A percentile compares a stretch with the other conserved stretches of the same genome.
Conservation (phyloP, 1,284 basidiomycete genomes). For the Cutaneotrichosporon mucoides region DNA sequence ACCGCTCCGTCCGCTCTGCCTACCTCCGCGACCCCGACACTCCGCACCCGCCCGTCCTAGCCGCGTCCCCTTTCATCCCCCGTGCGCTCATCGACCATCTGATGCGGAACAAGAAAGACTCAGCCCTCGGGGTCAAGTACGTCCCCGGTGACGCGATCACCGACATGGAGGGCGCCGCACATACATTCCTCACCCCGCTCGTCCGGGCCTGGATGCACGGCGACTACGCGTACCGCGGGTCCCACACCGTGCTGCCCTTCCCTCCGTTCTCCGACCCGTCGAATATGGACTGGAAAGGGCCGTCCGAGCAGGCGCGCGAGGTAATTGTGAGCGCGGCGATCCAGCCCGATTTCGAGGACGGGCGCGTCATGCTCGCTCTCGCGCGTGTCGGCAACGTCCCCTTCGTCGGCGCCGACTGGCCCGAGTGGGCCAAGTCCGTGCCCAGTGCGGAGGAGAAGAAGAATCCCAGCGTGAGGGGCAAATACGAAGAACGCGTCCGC, state of each 20-base stretch:
- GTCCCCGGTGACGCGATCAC: constrained; percentile 17
- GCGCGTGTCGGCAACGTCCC: constrained; percentile 1
- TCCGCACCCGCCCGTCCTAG: not conserved
- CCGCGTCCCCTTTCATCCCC: constrained; percentile 6
- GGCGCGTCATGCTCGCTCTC: constrained; percentile 18
- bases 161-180: constrained; percentile 29
- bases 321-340: constrained; percentile 23
- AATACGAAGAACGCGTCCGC: constrained; percentile 2
- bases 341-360: constrained; percentile 30
- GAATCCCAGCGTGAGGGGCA: not conserved
- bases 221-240: constrained; percentile 21
- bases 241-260: constrained; percentile 13
- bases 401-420: not conserved
- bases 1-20: not conserved
- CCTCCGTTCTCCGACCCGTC: too few relatives aligned
- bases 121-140: constrained; percentile 27
- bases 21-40: not conserved
- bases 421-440: not conserved
- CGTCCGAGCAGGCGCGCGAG: constrained; percentile 5
- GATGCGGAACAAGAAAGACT: constrained; percentile 29
- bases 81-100: constrained; percentile 20
- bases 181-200: constrained; percentile 28
- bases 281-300: not conserved
- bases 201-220: constrained; percentile 20
- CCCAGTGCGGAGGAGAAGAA: not conserved